phyloP scores from a whole-genome alignment of 495 filamentous ascomycete genomes.

The Articulospora tetracladia region DNA sequence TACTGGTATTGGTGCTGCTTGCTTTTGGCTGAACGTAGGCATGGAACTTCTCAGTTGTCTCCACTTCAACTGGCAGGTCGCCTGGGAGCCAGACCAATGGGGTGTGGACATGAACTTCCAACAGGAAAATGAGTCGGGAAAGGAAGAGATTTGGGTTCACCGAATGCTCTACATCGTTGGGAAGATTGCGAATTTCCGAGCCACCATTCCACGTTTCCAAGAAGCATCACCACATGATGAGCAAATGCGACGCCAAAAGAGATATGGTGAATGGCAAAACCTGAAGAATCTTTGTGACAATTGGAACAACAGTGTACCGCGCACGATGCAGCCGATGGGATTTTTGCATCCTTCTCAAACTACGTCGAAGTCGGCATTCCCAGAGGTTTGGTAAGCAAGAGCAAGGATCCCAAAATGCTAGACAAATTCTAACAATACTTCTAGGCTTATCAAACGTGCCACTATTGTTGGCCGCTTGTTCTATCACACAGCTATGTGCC shows the following conservation, averaged over 20 bases:
- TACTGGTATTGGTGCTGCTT: conserved; percentile 76
- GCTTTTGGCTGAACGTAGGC: conserved; percentile 91
- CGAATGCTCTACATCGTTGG: conserved; percentile 87
- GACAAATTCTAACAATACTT: conserved; percentile 21
- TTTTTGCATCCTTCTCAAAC: conserved; percentile 68
- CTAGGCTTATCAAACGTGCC: conserved; percentile 76
- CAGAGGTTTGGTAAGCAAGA: conserved; percentile 72
- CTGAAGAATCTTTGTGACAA: conserved; percentile 71
- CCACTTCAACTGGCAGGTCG: conserved; percentile 79
- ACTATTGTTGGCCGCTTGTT: conserved; percentile 82
- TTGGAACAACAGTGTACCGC: conserved; percentile 74
- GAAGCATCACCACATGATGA: conserved; percentile 56
- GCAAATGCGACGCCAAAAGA: conserved; percentile 57
- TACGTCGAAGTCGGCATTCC: conserved; percentile 69
- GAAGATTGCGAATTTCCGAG: conserved; percentile 81
- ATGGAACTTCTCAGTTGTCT: conserved; percentile 88
- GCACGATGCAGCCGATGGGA: conserved; percentile 84
- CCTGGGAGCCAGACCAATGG: conserved; percentile 94
- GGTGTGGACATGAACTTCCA: conserved; percentile 66
- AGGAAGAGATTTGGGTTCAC: conserved; percentile 88
- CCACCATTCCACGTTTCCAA: conserved; percentile 56
- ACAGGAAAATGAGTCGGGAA: conserved; percentile 30
- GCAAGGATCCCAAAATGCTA: neutral
- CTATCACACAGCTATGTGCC: conserved; percentile 79
- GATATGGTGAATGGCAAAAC: conserved; percentile 71